Evolutionary conservation across 768 basidiomycete species (phyloP).

Genomic region (Strobilomyces confusus): DNA sequence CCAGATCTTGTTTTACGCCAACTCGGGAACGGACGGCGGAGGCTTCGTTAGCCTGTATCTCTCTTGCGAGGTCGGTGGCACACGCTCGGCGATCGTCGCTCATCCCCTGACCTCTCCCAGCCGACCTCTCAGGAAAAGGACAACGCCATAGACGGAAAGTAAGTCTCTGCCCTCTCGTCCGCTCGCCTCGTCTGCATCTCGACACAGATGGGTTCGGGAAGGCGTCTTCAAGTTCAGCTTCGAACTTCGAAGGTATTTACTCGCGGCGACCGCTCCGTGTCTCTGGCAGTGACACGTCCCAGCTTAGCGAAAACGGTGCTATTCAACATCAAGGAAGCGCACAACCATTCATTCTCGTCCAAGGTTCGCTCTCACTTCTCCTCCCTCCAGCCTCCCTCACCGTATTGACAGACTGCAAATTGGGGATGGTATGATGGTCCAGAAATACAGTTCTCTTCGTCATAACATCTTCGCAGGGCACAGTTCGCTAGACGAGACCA

Average conservation of each 20-base stretch:
- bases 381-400: constrained; percentile 9
- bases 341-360: constrained; percentile 77
- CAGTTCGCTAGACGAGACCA: constrained; percentile 75
- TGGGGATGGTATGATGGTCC: constrained; percentile 69
- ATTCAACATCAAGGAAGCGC: constrained; percentile 71
- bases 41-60: constrained; percentile 73
- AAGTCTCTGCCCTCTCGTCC: constrained; percentile 6
- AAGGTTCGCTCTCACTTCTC: constrained; percentile 38
- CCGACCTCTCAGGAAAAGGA: constrained; percentile 78
- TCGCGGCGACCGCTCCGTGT: background rate
- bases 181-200: background rate
- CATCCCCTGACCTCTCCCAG: constrained; percentile 34
- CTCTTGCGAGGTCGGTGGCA: constrained; percentile 67
- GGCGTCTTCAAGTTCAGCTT: constrained; percentile 85
- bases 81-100: background rate
- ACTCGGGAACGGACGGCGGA: constrained; percentile 63
- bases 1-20: constrained; percentile 81
- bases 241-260: constrained; percentile 65
- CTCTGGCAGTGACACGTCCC: background rate
- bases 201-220: constrained; percentile 71
- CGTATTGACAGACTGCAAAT: constrained; percentile 58
- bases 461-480: constrained; percentile 43
- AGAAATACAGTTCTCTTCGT: constrained; percentile 1
- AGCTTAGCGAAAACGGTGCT: constrained; percentile 47
- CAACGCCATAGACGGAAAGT: constrained; percentile 58